phyloP scores from a whole-genome alignment of 768 basidiomycete genomes.

The Tricholoma saponaceum region DNA sequence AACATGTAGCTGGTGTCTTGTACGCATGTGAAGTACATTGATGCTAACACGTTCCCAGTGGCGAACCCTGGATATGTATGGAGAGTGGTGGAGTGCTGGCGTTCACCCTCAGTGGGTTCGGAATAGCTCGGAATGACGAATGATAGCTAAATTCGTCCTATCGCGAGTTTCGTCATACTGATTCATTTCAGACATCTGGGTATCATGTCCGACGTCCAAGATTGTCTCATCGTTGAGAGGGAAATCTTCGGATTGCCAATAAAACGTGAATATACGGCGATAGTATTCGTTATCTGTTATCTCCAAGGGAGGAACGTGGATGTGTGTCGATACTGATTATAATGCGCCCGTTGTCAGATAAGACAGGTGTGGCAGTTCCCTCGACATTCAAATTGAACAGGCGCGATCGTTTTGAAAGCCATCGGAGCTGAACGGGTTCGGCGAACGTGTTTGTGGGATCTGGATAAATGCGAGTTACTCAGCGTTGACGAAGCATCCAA shows the following conservation, averaged over 20 bases:
- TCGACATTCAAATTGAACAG: neutral
- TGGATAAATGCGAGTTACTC: neutral
- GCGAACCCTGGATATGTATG: neutral
- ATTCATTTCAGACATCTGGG: neutral
- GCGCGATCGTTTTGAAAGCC: too few species aligned
- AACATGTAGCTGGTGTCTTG: neutral
- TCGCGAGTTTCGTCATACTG: neutral
- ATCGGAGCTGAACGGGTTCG: neutral
- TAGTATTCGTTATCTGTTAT: neutral
- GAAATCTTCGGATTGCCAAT: neutral
- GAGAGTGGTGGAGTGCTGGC: neutral
- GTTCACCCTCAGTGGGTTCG: neutral
- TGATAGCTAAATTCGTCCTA: neutral
- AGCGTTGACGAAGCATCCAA: neutral
- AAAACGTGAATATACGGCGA: neutral
- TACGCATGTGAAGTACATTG: neutral
- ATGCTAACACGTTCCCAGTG: neutral
- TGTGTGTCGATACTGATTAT: neutral
- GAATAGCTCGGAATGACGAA: neutral
- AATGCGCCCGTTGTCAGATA: neutral
- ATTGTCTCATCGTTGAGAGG: neutral
- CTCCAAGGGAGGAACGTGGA: neutral
- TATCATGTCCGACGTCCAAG: neutral
- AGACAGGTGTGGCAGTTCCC: neutral
- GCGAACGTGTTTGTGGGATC: neutral